A percentile compares a stretch with the other conserved stretches of the same genome.
These are phyloP conservation scores for Chaetomium tenue DNA, from an alignment of 495 filamentous ascomycete species.

Conservation along the genomic window DNA sequence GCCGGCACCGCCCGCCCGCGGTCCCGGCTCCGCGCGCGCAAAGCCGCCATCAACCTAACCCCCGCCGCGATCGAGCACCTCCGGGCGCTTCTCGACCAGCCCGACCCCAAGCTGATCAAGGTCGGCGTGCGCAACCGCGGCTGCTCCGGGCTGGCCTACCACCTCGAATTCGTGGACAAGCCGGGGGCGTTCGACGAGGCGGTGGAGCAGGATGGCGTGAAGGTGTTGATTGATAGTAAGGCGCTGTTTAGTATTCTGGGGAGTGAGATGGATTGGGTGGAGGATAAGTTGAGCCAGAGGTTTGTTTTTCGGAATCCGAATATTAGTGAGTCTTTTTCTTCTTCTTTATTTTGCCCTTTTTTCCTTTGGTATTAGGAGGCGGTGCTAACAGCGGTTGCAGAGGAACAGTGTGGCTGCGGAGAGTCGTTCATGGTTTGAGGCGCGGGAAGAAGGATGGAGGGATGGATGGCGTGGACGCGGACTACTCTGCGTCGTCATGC, in stretches of 20 bases:
- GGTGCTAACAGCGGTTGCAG: constrained; percentile 53
- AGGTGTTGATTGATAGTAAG: constrained; percentile 94
- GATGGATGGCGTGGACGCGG: background rate
- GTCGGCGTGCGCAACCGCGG: constrained; percentile 92
- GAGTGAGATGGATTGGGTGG: constrained; percentile 98
- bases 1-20: constrained; percentile 46
- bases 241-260: constrained; percentile 97
- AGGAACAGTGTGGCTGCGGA: constrained; percentile 95
- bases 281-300: constrained; percentile 83
- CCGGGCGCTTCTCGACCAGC: constrained; percentile 68
- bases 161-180: constrained; percentile 93
- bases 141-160: constrained; percentile 94
- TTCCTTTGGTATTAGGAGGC: background rate
- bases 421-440: constrained; percentile 88
- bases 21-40: constrained; percentile 73
- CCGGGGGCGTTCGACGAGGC: constrained; percentile 82
- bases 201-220: constrained; percentile 94
- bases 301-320: constrained; percentile 98
- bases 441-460: background rate
- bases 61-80: constrained; percentile 74
- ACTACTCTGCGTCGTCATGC: background rate
- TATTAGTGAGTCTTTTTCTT: constrained; percentile 73
- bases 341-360: background rate
- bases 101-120: constrained; percentile 85
- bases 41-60: constrained; percentile 87